Evolutionary conservation across 257 asterid genomes (phyloP), one percentile per base, ranked within the genome.

Genomic region (Anisodus tanguticus): DNA sequence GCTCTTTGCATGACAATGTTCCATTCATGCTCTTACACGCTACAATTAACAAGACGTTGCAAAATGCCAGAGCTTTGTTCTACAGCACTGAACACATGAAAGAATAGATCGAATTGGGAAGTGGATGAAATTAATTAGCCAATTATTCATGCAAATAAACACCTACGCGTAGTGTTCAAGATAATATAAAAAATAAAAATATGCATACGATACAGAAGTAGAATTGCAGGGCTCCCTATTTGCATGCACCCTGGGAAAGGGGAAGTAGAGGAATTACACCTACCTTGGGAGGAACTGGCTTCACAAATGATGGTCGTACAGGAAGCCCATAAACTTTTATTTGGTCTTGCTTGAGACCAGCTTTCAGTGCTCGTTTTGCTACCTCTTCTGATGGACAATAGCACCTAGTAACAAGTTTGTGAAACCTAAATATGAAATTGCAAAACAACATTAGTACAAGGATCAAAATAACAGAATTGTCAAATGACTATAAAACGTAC

Each of bases 361-460:
- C 98, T 91, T 95, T 93, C 71, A 88, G n/a, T 85, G 99, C 99
- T 84, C 99, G 92, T 90, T 92, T 94, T 76, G 98, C 94, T 58
- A 97, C 94, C 92, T 95, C 98, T 88, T 95, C 98, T 4, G 99
- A 97, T 62, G 99, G 99, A 88, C 95, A 91, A 85, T 97, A 97
- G 85, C 98, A 95, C 85, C 98, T 91, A 8, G 98, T 97, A 47
- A 97, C 99, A 63, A 97, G 99, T 93, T 97, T 97, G 95, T 97
- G 99, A 91, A 97, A 97, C 99, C 99, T 95, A 86, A 83, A 49
- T 70, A 89, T 67, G 81, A 60, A 84, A 67, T 13, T 83, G 57
- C 68, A 82, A 53, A 54, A 85, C 49, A 86, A 84, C 83, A 66
- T 86, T 88, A 82, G 3, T 15, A 43, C 7, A 64, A 63, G 45